Conservation (phyloP, 768 basidiomycete species). For the Pleurotus sapidus region DNA sequence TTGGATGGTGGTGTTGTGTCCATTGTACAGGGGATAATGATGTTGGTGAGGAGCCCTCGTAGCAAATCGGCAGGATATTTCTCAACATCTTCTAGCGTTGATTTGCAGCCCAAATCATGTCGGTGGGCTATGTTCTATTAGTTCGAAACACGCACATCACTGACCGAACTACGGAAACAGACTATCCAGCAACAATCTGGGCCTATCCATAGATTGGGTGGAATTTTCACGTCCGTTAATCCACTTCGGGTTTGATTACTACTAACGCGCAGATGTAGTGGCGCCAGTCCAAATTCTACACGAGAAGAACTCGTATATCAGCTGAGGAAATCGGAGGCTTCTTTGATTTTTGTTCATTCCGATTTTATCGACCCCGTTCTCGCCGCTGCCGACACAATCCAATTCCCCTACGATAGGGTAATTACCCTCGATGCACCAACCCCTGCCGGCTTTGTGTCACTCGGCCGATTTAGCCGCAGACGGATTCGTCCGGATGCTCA, state of each 20-base stretch:
- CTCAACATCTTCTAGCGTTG: conserved; percentile 32
- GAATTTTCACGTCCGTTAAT: conserved; percentile 44
- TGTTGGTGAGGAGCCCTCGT: conserved; percentile 36
- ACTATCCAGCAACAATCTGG: conserved; percentile 48
- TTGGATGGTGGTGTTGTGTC: neutral
- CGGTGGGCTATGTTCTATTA: conserved; percentile 27
- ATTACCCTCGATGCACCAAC: conserved; percentile 30
- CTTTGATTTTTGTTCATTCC: conserved; percentile 43
- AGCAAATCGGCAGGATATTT: too few relatives aligned
- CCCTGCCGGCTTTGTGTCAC: conserved; percentile 12
- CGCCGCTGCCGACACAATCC: conserved; percentile 29
- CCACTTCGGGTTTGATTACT: neutral
- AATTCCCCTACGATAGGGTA: conserved; percentile 36
- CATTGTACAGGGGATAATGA: conserved; percentile 42
- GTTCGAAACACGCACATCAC: neutral
- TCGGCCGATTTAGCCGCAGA: conserved; percentile 24
- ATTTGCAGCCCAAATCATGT: conserved; percentile 53
- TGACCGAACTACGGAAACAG: conserved; percentile 20
- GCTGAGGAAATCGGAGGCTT: conserved; percentile 37
- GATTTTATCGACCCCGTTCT: conserved; percentile 31
- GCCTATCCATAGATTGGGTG: conserved; percentile 50
- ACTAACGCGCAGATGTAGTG: conserved; percentile 30
- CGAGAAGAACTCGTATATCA: conserved; percentile 52
- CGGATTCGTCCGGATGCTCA: conserved; percentile 16
- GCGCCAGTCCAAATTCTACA: conserved; percentile 55